Conservation (phyloP, 805 yeast genomes). For the Lipomyces yamanashiensis region DNA sequence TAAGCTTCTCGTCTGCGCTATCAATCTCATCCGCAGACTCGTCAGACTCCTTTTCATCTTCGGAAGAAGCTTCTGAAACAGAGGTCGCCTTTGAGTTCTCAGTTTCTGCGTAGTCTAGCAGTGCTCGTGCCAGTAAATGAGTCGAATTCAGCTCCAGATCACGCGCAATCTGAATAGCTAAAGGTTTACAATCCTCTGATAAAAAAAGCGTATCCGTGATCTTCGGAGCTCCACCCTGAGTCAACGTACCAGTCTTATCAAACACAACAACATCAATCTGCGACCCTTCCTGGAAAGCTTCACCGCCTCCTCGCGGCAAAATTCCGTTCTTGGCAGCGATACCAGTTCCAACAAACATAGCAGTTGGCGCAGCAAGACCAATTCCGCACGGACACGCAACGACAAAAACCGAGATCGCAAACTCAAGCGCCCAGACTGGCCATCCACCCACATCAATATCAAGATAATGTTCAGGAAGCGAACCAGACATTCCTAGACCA, state of each 20-base stretch:
- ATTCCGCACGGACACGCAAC: slow-evolving; percentile 87
- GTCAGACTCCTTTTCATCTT: not conserved
- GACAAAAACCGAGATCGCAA: slow-evolving; percentile 78
- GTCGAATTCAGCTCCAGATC: slow-evolving; percentile 67
- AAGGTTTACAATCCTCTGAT: slow-evolving; percentile 35
- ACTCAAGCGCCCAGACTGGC: slow-evolving; percentile 77
- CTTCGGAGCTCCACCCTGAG: slow-evolving; percentile 62
- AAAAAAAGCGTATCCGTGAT: slow-evolving; percentile 55
- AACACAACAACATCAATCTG: slow-evolving; percentile 66
- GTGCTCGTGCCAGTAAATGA: slow-evolving; percentile 71
- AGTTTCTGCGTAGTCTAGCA: slow-evolving; percentile 50
- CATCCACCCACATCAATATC: slow-evolving; percentile 75
- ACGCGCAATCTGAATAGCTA: slow-evolving; percentile 55
- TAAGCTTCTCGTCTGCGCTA: not conserved
- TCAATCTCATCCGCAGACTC: not conserved
- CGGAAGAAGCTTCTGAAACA: slow-evolving; percentile 4
- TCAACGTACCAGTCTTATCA: slow-evolving; percentile 80
- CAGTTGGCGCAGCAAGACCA: slow-evolving; percentile 85
- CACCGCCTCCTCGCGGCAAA: slow-evolving; percentile 79
- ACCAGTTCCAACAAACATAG: slow-evolving; percentile 78
- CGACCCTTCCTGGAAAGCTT: slow-evolving; percentile 79
- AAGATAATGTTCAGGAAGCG: slow-evolving; percentile 58
- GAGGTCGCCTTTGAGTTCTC: slow-evolving; percentile 19
- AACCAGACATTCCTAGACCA: slow-evolving; percentile 57
- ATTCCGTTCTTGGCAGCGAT: slow-evolving; percentile 78